A percentile compares a stretch with the other conserved stretches of the same genome.
Conservation (phyloP, 2,329 filamentous ascomycete genomes). For the Metarhizium sp. region DNA sequence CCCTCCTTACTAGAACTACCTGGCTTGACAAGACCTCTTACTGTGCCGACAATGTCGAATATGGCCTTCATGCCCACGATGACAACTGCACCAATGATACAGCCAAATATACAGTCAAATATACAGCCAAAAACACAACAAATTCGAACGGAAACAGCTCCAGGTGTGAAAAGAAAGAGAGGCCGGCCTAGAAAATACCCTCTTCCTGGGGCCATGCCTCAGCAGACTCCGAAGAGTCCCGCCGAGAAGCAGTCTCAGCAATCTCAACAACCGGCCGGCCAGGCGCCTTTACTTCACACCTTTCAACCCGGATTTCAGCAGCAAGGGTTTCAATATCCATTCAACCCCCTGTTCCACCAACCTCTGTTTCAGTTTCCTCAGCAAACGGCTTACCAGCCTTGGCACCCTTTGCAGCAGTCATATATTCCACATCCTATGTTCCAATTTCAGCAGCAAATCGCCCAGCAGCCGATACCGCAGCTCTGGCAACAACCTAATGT, state of each 20-base stretch:
- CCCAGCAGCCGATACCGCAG: conserved; percentile 2
- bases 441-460: not conserved
- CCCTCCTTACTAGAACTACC: not conserved
- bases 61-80: not conserved
- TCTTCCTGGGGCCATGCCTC: not conserved
- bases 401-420: not conserved
- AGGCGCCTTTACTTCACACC: conserved; percentile 1
- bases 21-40: not conserved
- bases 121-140: not conserved
- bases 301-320: conserved; percentile 4
- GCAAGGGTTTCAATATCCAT: conserved; percentile 5
- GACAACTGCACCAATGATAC: not conserved
- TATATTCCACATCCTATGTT: conserved; percentile 1
- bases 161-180: conserved; percentile 3
- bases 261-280: conserved; percentile 3
- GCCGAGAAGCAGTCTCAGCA: not conserved
- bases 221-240: not conserved
- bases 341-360: conserved; percentile 4
- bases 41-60: not conserved
- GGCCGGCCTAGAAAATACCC: conserved; percentile 7
- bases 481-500: conserved; percentile 1
- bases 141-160: not conserved
- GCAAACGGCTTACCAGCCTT: conserved; percentile 2
- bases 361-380: conserved; percentile 1
- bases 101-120: not conserved